Base-by-base conservation (phyloP, 2,329 filamentous ascomycete species). In the Pochonia chlamydosporia region DNA sequence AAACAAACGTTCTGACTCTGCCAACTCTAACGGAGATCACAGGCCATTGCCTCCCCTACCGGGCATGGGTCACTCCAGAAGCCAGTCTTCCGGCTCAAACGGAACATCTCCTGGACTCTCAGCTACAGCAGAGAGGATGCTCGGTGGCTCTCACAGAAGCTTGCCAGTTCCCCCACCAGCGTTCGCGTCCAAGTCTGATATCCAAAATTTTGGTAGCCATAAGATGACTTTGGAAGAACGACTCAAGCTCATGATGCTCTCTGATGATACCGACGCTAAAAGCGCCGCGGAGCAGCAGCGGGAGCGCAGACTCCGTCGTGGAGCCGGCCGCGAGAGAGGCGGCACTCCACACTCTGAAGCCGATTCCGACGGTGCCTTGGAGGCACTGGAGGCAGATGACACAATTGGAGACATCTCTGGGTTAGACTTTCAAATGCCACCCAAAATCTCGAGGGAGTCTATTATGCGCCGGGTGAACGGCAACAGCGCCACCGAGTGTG, bases 371-470 rank as follows among this genome's bases (percentile, higher is more conserved):
- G 57, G 51, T 21, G 58, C 55, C 24, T 52, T 53, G 40, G 68
- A 73, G 23, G 63, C 62, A 9, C 69, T 74, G 11, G 79, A 82
- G 54, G 78, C 75, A 36, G 80, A 83, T 18, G 78, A 83, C 46
- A 74, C 75, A 2, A 60, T 82, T 37, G 81, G 78, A 40, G 81
- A 86, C 47, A 64, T 84, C 56, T 76, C 78, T 45, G 68, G 75
- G 10, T 65, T 84, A 51, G 79, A 84, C 49, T 85, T 85, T 56
- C 75, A 85, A 54, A 69, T 85, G 13, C 88, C 83, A 16, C 77
- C 87, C 10, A 85, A 85, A 46, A 95, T 97, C 60, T 96, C 92
- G 8, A 82, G 92, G 31, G 93, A 97, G 63, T 96, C 91, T 0
- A 97, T 97, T 56, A 73, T 97, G 57, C 84, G 88, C 45, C 89